Evolutionary conservation across 306 rosid species (phyloP).

Genomic region (Rubus idaeus): DNA sequence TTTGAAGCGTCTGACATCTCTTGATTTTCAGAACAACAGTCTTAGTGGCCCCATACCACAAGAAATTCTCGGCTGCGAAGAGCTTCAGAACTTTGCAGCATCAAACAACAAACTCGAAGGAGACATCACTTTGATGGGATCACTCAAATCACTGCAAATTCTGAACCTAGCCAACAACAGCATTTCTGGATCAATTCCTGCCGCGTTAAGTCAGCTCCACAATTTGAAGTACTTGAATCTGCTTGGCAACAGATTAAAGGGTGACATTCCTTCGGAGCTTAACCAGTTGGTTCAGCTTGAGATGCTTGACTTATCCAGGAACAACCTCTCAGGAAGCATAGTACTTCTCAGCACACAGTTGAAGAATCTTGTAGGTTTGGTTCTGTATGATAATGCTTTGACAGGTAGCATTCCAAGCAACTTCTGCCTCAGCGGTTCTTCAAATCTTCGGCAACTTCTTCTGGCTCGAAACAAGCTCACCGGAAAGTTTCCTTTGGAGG

Average conservation of each 20-base stretch:
- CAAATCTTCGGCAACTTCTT: slow-evolving; percentile 61
- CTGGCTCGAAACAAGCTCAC: slow-evolving; percentile 70
- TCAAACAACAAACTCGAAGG: slow-evolving; percentile 79
- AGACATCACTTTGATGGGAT: slow-evolving; percentile 61
- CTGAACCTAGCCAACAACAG: slow-evolving; percentile 83
- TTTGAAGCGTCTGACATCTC: slow-evolving; percentile 65
- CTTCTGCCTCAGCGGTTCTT: slow-evolving; percentile 63
- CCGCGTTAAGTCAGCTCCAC: slow-evolving; percentile 48
- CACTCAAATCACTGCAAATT: slow-evolving; percentile 51
- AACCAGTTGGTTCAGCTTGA: slow-evolving; percentile 59
- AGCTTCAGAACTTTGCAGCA: slow-evolving; percentile 69
- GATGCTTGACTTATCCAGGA: slow-evolving; percentile 72
- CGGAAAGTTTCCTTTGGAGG: slow-evolving; percentile 66
- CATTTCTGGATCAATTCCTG: slow-evolving; percentile 79
- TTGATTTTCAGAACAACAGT: slow-evolving; percentile 69
- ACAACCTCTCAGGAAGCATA: slow-evolving; percentile 75
- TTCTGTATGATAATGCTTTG: slow-evolving; percentile 72
- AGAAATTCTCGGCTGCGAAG: slow-evolving; percentile 59
- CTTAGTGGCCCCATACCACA: slow-evolving; percentile 70
- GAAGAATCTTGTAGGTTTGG: slow-evolving; percentile 53
- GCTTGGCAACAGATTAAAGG: slow-evolving; percentile 71
- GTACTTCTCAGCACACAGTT: slow-evolving; percentile 40
- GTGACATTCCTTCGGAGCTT: slow-evolving; percentile 69
- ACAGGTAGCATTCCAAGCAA: slow-evolving; percentile 64
- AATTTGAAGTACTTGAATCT: slow-evolving; percentile 71